phyloP scores from a whole-genome alignment of 139 green algal genomes.

The Chlamydomonas asymmetrica region DNA sequence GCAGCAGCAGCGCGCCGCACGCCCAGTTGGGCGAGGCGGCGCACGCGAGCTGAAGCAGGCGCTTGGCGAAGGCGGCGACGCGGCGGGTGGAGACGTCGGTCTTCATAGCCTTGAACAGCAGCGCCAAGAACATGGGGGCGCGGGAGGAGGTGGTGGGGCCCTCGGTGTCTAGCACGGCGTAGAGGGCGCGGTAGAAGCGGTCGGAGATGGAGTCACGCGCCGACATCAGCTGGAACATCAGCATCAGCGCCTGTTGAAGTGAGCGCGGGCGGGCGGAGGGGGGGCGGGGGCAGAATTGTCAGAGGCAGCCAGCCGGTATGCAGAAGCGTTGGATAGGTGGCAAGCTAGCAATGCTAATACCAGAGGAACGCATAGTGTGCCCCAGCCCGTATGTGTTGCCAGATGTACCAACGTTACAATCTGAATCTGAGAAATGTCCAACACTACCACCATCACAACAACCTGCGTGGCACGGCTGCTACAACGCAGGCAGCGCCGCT shows the following conservation, averaged over 20 bases:
- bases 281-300: not conserved
- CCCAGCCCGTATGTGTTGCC: too few relatives aligned
- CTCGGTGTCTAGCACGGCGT: slow-evolving; percentile 69
- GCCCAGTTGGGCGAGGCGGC: slow-evolving; percentile 74
- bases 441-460: not conserved
- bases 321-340: too few relatives aligned
- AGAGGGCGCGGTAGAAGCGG: slow-evolving; percentile 92
- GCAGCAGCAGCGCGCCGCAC: slow-evolving; percentile 84
- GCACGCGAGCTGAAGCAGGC: slow-evolving; percentile 85
- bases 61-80: slow-evolving; percentile 87
- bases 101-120: slow-evolving; percentile 82
- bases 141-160: slow-evolving; percentile 57
- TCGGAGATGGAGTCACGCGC: slow-evolving; percentile 64
- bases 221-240: slow-evolving; percentile 85
- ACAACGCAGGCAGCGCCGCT: not conserved
- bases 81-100: slow-evolving; percentile 73
- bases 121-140: slow-evolving; percentile 81
- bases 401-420: too few relatives aligned
- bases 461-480: not conserved
- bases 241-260: slow-evolving; percentile 74
- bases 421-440: not conserved
- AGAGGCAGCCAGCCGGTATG: too few relatives aligned
- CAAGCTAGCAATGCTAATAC: too few relatives aligned
- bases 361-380: too few relatives aligned
- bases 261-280: not conserved